These are phyloP conservation scores for Pulicaria dysenterica DNA, from an alignment of 129 eudicot species.

Conservation along the genomic window DNA sequence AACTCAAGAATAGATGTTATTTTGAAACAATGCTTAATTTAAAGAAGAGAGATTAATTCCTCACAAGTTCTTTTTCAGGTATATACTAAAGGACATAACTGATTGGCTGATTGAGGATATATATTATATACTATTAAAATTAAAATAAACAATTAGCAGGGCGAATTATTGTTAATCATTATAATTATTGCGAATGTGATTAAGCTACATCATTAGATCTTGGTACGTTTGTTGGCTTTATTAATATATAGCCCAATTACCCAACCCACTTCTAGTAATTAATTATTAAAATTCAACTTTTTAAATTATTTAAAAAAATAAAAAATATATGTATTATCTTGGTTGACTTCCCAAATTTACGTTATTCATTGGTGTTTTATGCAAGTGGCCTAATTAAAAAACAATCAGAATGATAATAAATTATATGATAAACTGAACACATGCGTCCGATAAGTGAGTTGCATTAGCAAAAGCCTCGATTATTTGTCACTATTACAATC, in stretches of 20 bases:
- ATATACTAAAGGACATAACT: not conserved
- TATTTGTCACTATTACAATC: no score
- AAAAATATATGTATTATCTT: not conserved
- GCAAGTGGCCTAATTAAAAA: constrained; percentile 10
- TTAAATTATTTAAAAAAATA: not conserved
- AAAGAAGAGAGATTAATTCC: no score
- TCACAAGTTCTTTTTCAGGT: no score
- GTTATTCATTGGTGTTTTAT: constrained; percentile 16
- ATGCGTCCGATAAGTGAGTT: not conserved
- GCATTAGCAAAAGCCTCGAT: not conserved
- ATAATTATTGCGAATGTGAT: constrained; percentile 16
- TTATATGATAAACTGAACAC: not conserved
- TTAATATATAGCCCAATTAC: not conserved
- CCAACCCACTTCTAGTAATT: constrained; percentile 28
- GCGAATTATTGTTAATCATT: not conserved
- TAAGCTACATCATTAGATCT: constrained; percentile 31
- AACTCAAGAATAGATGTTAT: no score
- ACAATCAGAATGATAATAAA: not conserved
- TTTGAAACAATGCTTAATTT: no score
- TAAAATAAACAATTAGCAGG: not conserved
- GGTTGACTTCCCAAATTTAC: constrained; percentile 28
- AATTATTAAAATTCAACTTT: constrained; percentile 1
- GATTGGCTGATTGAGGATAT: constrained; percentile 7
- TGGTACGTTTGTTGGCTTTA: constrained; percentile 21
- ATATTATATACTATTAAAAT: not conserved